phyloP scores from a whole-genome alignment of 1,139 yeast species.

The Yamadazyma diddensiae region DNA sequence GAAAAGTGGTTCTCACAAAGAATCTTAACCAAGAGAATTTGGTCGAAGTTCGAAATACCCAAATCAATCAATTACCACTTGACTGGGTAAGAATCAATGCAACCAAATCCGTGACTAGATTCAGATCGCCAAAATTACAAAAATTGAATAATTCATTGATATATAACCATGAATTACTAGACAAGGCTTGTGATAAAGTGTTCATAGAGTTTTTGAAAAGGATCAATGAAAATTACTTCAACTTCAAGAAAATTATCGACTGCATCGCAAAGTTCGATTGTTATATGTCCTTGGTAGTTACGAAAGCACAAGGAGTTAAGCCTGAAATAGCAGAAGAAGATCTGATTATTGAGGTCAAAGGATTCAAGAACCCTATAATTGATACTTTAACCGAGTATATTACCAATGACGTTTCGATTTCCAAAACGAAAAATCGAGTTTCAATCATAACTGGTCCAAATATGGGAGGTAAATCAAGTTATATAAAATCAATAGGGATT shows the following conservation, averaged over 20 bases:
- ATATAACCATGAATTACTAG: conserved; percentile 60
- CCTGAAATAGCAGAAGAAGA: conserved; percentile 54
- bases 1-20: conserved; percentile 56
- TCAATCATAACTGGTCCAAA: conserved; percentile 92
- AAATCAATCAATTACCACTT: conserved; percentile 56
- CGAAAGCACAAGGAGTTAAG: conserved; percentile 44
- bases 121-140: conserved; percentile 58
- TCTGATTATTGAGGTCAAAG: conserved; percentile 49
- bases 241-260: conserved; percentile 48
- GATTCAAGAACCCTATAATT: conserved; percentile 79
- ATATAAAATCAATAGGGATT: conserved; percentile 87
- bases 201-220: conserved; percentile 51
- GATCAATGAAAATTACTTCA: conserved; percentile 46
- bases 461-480: conserved; percentile 98
- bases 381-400: conserved; percentile 61
- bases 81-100: conserved; percentile 77
- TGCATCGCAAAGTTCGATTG: conserved; percentile 69
- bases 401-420: conserved; percentile 63
- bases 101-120: conserved; percentile 70
- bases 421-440: conserved; percentile 42
- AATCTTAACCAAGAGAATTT: conserved; percentile 65
- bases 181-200: conserved; percentile 52
- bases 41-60: conserved; percentile 66
- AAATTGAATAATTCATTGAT: conserved; percentile 53
- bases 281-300: conserved; percentile 63